Conservation (phyloP, 148 eudicot genomes). For the Fagopyrum tataricum region DNA sequence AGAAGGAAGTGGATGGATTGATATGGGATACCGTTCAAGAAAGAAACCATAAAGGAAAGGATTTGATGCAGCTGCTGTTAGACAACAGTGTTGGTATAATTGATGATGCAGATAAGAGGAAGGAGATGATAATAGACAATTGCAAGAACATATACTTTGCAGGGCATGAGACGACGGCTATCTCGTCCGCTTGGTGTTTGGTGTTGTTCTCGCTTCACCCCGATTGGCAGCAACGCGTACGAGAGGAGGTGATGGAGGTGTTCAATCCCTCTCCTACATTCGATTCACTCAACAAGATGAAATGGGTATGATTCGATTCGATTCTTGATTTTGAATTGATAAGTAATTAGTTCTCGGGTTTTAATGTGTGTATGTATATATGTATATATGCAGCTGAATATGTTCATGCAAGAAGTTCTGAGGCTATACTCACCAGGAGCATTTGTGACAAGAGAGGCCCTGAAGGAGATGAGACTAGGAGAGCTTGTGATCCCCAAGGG, state of each 20-base stretch:
- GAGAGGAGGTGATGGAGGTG: conserved; percentile 29
- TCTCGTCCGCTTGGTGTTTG: conserved; percentile 82
- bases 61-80: conserved; percentile 58
- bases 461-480: conserved; percentile 57
- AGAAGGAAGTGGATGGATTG: conserved; percentile 54
- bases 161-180: conserved; percentile 81
- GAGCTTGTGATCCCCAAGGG: conserved; percentile 62
- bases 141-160: conserved; percentile 91
- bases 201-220: conserved; percentile 70
- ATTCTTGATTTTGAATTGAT: not conserved
- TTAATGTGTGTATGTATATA: not conserved
- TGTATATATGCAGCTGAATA: conserved; percentile 41
- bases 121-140: conserved; percentile 63
- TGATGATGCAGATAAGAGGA: conserved; percentile 35
- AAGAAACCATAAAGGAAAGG: conserved; percentile 39
- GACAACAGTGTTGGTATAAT: conserved; percentile 13
- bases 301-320: conserved; percentile 34
- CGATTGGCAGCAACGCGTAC: conserved; percentile 63
- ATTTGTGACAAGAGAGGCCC: conserved; percentile 78
- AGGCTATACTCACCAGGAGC: conserved; percentile 82
- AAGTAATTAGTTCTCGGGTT: too few species aligned
- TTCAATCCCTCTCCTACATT: not conserved
- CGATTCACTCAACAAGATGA: conserved; percentile 56
- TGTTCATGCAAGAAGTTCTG: conserved; percentile 81
- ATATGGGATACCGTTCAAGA: conserved; percentile 68